Base-by-base conservation (phyloP, 2,329 filamentous ascomycete species). In the Cordyceps pruinosa region DNA sequence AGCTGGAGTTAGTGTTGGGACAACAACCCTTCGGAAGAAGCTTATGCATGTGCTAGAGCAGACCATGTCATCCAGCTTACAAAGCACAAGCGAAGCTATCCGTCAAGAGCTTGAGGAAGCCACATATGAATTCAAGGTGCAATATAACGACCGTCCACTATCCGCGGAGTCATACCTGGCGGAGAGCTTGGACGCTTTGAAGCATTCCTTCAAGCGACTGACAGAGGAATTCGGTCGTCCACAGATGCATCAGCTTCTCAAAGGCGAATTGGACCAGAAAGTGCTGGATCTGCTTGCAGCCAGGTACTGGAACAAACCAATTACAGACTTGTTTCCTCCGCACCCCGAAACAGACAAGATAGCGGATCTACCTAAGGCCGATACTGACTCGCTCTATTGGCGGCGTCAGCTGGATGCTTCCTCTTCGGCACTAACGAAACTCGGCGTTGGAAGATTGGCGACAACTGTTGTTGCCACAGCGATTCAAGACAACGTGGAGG, bases 61-160 rank as follows among this genome's bases (percentile, higher is more conserved):
- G 67, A 97, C 91, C 4, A 99, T 99, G 95, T 93, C 93, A 28
- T 85, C 89, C 34, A 96, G 90, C 66, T 78, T 99, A 56, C 89
- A 94, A 64, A 85, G 85, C 56, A 99, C 94, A 4, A 89, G 89
- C 64, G 90, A 97, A 68, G 90, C 91, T 10, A 97, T 99, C 63
- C 87, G 88, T 60, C 90, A 96, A 69, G 94, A 99, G 70, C 83
- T 99, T 0, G 93, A 97, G 66, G 94, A 99, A 72, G 92, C 94
- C 3, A 93, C 90, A 0, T 99, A 99, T 68, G 93, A 99, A 72
- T 99, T 96, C 79, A 99, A 99, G 71, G 94, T 99, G 5, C 95
- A 99, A 71, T 99, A 99, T 75, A 99, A 99, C 67, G 94, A 99
- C 69, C 86, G 94, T 7, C 90, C 93, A 1, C 77, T 99, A 35